Evolutionary conservation across 768 basidiomycete genomes (phyloP), one percentile per base, ranked within the genome.

Genomic region (Trametes sanguinea): DNA sequence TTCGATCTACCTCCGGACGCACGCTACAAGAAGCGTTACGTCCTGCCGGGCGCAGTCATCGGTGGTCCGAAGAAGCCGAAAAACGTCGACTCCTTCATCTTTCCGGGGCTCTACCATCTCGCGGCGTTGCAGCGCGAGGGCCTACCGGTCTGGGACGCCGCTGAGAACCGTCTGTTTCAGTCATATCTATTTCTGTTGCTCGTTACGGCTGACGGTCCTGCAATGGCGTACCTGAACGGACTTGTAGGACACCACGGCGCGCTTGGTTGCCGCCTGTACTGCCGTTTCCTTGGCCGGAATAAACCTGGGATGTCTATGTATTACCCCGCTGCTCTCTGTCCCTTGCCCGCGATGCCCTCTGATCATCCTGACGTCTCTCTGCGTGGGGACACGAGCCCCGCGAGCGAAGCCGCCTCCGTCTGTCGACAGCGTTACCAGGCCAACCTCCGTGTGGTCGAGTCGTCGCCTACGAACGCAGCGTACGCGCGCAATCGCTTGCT

Each of bases 181-280:
- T 45, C 50, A 0, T 47, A 44, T 8, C 48, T 81, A 76, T 62
- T 32, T 29, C 16, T 50, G 27, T 30, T 50, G 14, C 48, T 50
- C 2, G 48, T 32, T 8, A 50, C 35, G 14, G 62, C 66, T 0
- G 59, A 69, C 39, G 32, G 47, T 4, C 60, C 60, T 4, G 64
- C 64, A 2, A 64, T 68, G 61, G 44, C 65, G 0, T 61, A 65
- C 11, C 50, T 80, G 13, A 73, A 73, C 60, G 78, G 78, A 0
- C 63, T 72, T 17, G 72, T 77, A 11, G 74, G 77, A 0, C 76
- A 78, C 44, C 61, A 70, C 72, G 76, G 1, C 61, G 67, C 10
- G 0, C 68, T 70, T 30, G 76, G 74, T 0, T 84, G 82, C 54
- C 69, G 68, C 0, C 7, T 74, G 0, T 73, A 68, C 46, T 81